Percentiles rank a stretch among this genome's conserved stretches.
These are phyloP conservation scores for Boletus rex-veris DNA, from an alignment of 768 basidiomycete genomes.

Conservation along the genomic window DNA sequence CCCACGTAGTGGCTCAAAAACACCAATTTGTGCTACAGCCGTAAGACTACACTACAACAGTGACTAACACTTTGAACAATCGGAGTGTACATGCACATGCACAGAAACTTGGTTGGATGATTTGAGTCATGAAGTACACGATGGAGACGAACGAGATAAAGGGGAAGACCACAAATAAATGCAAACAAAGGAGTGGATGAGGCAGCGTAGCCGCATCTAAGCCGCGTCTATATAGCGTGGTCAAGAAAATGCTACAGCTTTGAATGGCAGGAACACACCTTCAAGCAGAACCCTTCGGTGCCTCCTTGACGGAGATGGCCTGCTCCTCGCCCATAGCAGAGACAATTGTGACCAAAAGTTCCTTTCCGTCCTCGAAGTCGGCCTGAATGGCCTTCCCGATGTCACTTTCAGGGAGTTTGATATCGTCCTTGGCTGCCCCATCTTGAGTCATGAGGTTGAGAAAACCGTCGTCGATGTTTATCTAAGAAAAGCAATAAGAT, in stretches of 20 bases:
- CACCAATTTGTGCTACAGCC: constrained; percentile 13
- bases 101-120: constrained; percentile 21
- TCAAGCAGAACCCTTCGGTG: constrained; percentile 54
- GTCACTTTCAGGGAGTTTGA: constrained; percentile 85
- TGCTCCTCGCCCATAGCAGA: constrained; percentile 92
- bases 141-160: constrained; percentile 5
- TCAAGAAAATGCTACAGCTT: neutral
- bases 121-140: constrained; percentile 14
- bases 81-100: constrained; percentile 28
- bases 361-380: constrained; percentile 83
- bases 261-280: constrained; percentile 8
- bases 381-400: constrained; percentile 67
- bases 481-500: constrained; percentile 36
- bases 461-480: constrained; percentile 91
- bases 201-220: too few relatives aligned
- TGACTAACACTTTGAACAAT: constrained; percentile 25
- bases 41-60: constrained; percentile 24
- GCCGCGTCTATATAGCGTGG: neutral
- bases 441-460: constrained; percentile 90
- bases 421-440: constrained; percentile 85
- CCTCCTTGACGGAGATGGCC: constrained; percentile 87
- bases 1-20: neutral
- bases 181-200: constrained; percentile 15
- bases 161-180: constrained; percentile 11
- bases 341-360: constrained; percentile 82